A percentile compares a stretch with the other conserved stretches of the same genome.
phyloP scores from a whole-genome alignment of 768 basidiomycete species.

The Tulasnella calospora region DNA sequence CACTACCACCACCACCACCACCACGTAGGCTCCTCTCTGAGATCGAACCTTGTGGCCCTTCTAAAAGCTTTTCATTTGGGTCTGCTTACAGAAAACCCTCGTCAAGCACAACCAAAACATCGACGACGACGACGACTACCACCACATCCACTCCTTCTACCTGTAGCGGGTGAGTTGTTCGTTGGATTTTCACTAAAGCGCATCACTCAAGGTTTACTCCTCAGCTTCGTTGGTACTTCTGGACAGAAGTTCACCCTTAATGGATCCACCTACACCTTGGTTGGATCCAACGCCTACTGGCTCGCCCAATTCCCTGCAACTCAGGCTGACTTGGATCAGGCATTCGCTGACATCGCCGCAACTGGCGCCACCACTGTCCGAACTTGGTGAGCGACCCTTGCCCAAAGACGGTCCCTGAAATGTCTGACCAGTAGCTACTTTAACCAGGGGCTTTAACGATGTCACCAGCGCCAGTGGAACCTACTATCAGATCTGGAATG shows the following conservation, averaged over 20 bases:
- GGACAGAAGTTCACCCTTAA: slow-evolving; percentile 52
- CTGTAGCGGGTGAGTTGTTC: background rate
- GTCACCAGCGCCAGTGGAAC: slow-evolving; percentile 46
- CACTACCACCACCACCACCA: background rate
- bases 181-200: background rate
- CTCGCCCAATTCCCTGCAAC: slow-evolving; percentile 47
- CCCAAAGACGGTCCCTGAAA: too few species aligned
- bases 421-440: background rate
- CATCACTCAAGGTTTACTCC: slow-evolving; percentile 20
- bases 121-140: background rate
- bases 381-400: slow-evolving; percentile 41
- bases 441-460: slow-evolving; percentile 54
- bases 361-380: slow-evolving; percentile 52
- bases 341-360: slow-evolving; percentile 50
- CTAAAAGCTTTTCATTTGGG: background rate
- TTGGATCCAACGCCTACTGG: slow-evolving; percentile 55
- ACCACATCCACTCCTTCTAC: slow-evolving; percentile 16
- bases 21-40: background rate
- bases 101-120: background rate
- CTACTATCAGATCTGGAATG: slow-evolving; percentile 56
- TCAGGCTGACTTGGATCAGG: slow-evolving; percentile 46
- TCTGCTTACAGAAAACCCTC: background rate
- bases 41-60: background rate
- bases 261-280: slow-evolving; percentile 34
- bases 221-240: slow-evolving; percentile 43